Base-by-base conservation (phyloP, 1,139 yeast species). In the Debaryomyces nepalensis region DNA sequence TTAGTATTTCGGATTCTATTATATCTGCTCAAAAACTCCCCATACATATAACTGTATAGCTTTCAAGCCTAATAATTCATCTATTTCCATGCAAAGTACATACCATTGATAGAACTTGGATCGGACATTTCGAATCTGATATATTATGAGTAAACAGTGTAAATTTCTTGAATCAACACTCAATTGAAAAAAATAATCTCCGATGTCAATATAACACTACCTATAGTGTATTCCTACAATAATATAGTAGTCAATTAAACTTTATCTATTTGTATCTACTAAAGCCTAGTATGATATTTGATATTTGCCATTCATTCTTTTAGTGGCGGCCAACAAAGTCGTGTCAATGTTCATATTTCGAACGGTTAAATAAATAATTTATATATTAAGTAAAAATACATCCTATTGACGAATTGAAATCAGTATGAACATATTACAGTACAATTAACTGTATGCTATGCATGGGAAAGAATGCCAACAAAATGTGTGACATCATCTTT, bases 91-190 rank as follows among this genome's bases (percentile, higher is more conserved):
- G 15, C 16, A 4, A 34, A n/a, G 8, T 40, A 47, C 51, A 21
- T 49, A 46, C 70, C 79, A 57, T 73, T 73, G 48, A 73, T 70
- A 39, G 78, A 72, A 54, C 74, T 68, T 44, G 79, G 79, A 58
- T 73, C 78, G 19, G 78, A 73, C 79, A 73, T 73, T 43, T 30
- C 47, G 6, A 24, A 24, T 41, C 27, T 34, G 20, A 15, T 41
- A 27, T 16, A 12, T 21, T 26, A 24, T 31, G 23, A 31, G 20
- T 21, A 34, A 34, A 23, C 10, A 18, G 26, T 22, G 26, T 12
- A 22, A 12, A 18, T 34, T 26, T 15, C 24, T 10, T 34, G 12
- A 16, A 18, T 34, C 4, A 18, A 24, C 37, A 16, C 22, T 24
- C 31, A 34, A 34, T 23, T 34, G 31, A 18, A 34, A 34, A n/a